These are phyloP conservation scores for Fusarium sp. DNA, from an alignment of 2,329 filamentous ascomycete genomes.

Conservation along the genomic window DNA sequence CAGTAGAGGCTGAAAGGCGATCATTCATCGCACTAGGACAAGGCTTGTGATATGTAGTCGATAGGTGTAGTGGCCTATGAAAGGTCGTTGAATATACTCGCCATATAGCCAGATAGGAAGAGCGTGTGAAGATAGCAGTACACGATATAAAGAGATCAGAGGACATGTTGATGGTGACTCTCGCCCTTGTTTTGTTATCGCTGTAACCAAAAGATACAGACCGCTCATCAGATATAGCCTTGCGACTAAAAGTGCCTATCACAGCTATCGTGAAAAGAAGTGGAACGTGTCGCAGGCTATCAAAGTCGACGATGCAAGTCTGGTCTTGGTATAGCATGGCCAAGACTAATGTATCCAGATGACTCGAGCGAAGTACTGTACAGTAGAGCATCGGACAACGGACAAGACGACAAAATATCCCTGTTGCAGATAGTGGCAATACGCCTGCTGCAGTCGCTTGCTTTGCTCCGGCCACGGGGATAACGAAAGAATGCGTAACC, in stretches of 20 bases:
- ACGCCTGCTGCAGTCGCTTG: constrained; percentile 25
- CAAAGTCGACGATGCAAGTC: constrained; percentile 1
- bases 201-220: not conserved
- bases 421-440: constrained; percentile 32
- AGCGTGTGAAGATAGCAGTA: constrained; percentile 1
- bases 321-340: not conserved
- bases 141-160: not conserved
- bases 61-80: not conserved
- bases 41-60: constrained; percentile 13
- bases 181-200: not conserved
- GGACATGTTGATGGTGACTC: not conserved
- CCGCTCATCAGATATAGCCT: not conserved
- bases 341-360: constrained; percentile 11
- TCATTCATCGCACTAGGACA: constrained; percentile 29
- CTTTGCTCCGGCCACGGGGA: constrained; percentile 8
- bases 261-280: not conserved
- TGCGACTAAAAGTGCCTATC: not conserved
- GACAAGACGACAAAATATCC: constrained; percentile 12
- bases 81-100: not conserved
- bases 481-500: constrained; percentile 1
- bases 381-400: not conserved
- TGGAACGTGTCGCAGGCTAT: not conserved
- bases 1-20: constrained; percentile 29
- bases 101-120: not conserved
- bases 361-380: constrained; percentile 7